phyloP scores from a whole-genome alignment of 441 rosid species.

The Lagerstroemia fauriei region DNA sequence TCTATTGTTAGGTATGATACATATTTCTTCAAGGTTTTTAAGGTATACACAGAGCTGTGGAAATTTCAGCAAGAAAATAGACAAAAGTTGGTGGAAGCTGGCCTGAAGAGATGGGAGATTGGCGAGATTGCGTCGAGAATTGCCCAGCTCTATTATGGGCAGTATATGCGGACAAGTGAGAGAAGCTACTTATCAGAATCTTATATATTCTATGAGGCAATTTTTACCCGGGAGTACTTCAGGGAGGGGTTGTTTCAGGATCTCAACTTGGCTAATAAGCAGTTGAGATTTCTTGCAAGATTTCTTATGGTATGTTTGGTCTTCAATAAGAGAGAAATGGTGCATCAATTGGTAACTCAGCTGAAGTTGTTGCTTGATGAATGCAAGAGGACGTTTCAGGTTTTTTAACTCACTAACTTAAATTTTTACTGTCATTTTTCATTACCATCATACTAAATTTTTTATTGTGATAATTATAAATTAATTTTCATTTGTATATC shows the following conservation, averaged over 20 bases:
- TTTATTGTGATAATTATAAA: not conserved
- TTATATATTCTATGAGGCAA: slow-evolving; percentile 83
- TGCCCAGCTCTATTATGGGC: slow-evolving; percentile 93
- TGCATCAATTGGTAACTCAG: slow-evolving; percentile 79
- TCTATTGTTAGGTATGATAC: slow-evolving; percentile 66
- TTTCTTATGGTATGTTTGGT: slow-evolving; percentile 91
- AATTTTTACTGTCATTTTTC: not conserved
- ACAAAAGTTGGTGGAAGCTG: slow-evolving; percentile 84
- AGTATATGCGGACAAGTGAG: slow-evolving; percentile 88
- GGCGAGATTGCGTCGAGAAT: slow-evolving; percentile 95
- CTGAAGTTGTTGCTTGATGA: slow-evolving; percentile 80
- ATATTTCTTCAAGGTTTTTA: slow-evolving; percentile 90
- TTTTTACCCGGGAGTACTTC: slow-evolving; percentile 80
- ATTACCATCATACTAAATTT: not conserved
- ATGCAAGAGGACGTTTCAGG: slow-evolving; percentile 90
- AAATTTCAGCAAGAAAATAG: slow-evolving; percentile 94
- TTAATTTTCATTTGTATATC: not conserved
- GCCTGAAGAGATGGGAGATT: slow-evolving; percentile 95
- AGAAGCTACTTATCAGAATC: slow-evolving; percentile 76
- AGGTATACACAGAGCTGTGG: slow-evolving; percentile 91
- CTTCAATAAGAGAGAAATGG: slow-evolving; percentile 73
- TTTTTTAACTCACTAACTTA: slow-evolving; percentile 25
- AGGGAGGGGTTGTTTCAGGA: slow-evolving; percentile 81
- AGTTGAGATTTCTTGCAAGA: slow-evolving; percentile 82
- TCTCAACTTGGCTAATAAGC: slow-evolving; percentile 81